Conservation (phyloP, 805 yeast species). For the Sugiyamaella qingdaonensis region DNA sequence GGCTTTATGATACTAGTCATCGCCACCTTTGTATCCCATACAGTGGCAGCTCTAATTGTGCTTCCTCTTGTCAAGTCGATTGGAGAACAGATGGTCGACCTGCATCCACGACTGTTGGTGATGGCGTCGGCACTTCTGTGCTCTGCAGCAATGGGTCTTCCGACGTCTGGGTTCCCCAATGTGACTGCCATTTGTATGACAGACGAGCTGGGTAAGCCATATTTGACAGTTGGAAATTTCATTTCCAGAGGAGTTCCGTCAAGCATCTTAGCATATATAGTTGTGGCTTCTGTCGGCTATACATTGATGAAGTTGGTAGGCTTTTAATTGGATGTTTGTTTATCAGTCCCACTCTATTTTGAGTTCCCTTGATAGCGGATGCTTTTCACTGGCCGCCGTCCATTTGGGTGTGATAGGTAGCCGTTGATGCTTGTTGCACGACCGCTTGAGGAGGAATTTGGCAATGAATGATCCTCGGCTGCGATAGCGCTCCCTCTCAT, state of each 20-base stretch:
- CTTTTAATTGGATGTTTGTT: constrained; percentile 31
- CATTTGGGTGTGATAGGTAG: background rate
- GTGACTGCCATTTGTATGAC: constrained; percentile 95
- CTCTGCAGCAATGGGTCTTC: constrained; percentile 95
- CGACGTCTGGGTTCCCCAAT: constrained; percentile 96
- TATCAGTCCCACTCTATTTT: background rate
- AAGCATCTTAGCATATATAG: constrained; percentile 66
- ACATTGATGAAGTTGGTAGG: constrained; percentile 58
- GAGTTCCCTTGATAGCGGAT: background rate
- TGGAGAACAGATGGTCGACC: constrained; percentile 56
- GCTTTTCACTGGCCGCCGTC: background rate
- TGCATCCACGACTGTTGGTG: constrained; percentile 82
- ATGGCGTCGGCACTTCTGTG: constrained; percentile 63
- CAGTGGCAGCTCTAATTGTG: constrained; percentile 92
- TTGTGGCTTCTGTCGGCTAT: constrained; percentile 77
- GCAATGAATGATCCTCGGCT: background rate
- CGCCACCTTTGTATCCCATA: constrained; percentile 95
- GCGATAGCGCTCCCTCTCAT: background rate
- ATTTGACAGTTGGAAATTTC: constrained; percentile 79
- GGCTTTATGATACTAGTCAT: constrained; percentile 76
- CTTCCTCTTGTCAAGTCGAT: constrained; percentile 87
- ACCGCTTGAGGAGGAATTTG: background rate
- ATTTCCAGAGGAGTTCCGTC: constrained; percentile 90
- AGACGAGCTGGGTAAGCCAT: constrained; percentile 88
- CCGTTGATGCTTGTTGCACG: background rate